Conservation (phyloP, 1,139 yeast genomes). For the Yamadazyma jaroonii region DNA sequence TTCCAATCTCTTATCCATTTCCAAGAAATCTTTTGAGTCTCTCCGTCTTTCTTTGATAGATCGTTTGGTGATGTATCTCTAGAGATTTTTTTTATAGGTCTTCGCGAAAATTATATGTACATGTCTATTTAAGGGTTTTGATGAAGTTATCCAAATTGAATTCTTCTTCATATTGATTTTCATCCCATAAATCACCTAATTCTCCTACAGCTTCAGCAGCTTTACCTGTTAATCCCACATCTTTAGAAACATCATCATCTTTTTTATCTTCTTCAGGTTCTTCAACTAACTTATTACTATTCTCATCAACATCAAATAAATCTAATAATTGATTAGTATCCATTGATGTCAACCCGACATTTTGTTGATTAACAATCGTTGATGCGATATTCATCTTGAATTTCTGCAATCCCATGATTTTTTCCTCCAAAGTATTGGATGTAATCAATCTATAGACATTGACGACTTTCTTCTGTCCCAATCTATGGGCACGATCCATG, state of each 20-base stretch:
- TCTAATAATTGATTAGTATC: conserved; percentile 93
- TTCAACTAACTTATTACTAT: conserved; percentile 38
- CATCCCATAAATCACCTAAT: conserved; percentile 95
- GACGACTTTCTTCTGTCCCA: conserved; percentile 97
- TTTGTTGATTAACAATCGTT: conserved; percentile 94
- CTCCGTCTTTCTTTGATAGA: background rate
- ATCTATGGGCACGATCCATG: conserved; percentile 98
- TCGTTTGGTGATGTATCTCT: too few species aligned
- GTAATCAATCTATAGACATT: conserved; percentile 93
- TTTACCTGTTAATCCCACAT: conserved; percentile 61
- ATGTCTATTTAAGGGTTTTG: conserved; percentile 54
- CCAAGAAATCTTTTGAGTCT: background rate
- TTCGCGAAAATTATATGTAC: background rate
- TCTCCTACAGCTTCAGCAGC: conserved; percentile 80
- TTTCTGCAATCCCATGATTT: conserved; percentile 97
- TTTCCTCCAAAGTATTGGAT: conserved; percentile 89
- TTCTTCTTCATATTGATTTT: conserved; percentile 92
- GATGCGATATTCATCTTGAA: conserved; percentile 98
- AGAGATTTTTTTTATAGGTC: too few species aligned
- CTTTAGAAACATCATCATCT: conserved; percentile 37
- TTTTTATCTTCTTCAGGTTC: conserved; percentile 25
- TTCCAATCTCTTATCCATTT: conserved; percentile 13
- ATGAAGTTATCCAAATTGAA: conserved; percentile 91
- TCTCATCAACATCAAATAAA: conserved; percentile 74
- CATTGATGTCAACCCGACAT: conserved; percentile 92